Percentiles rank a stretch among this genome's conserved stretches.
phyloP scores from a whole-genome alignment of 192 early-diverging fungal species.

The Podila verticillata region DNA sequence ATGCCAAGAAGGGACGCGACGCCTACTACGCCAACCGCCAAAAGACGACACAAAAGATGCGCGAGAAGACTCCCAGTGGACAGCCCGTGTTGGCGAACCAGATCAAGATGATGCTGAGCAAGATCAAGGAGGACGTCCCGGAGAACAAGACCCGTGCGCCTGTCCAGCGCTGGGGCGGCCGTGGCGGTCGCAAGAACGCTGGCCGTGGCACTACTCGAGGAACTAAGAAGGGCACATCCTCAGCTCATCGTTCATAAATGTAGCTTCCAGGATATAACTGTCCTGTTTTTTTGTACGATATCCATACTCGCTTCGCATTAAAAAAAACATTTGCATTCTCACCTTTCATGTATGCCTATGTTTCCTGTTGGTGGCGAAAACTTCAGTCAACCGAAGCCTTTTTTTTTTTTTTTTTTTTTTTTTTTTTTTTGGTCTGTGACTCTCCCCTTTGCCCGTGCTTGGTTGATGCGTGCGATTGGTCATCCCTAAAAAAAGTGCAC shows the following conservation, averaged over 20 bases:
- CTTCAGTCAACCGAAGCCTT: too few species aligned
- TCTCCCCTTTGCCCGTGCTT: too few species aligned
- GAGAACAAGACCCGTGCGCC: constrained; percentile 44
- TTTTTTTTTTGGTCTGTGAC: too few species aligned
- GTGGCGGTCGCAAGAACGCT: constrained; percentile 38
- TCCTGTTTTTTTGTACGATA: too few species aligned
- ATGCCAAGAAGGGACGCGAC: constrained; percentile 48
- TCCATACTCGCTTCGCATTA: too few species aligned
- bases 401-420: too few species aligned
- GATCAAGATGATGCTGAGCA: constrained; percentile 53
- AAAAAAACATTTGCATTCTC: too few species aligned
- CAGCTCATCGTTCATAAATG: constrained; percentile 19
- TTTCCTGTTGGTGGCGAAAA: too few species aligned
- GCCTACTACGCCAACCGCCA: constrained; percentile 47
- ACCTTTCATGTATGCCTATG: too few species aligned
- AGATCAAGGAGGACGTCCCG: constrained; percentile 49
- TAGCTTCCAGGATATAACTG: too few species aligned
- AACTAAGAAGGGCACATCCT: constrained; percentile 32
- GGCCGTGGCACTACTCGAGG: constrained; percentile 30
- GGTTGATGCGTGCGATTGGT: too few species aligned
- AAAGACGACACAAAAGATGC: constrained; percentile 41
- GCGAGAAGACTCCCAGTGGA: constrained; percentile 30
- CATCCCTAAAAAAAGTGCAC: too few species aligned
- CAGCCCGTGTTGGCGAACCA: constrained; percentile 47
- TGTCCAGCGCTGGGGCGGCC: constrained; percentile 34